Evolutionary conservation across 2,329 filamentous ascomycete genomes (phyloP), one percentile per base, ranked within the genome.

Genomic region (Thelonectria blattea): DNA sequence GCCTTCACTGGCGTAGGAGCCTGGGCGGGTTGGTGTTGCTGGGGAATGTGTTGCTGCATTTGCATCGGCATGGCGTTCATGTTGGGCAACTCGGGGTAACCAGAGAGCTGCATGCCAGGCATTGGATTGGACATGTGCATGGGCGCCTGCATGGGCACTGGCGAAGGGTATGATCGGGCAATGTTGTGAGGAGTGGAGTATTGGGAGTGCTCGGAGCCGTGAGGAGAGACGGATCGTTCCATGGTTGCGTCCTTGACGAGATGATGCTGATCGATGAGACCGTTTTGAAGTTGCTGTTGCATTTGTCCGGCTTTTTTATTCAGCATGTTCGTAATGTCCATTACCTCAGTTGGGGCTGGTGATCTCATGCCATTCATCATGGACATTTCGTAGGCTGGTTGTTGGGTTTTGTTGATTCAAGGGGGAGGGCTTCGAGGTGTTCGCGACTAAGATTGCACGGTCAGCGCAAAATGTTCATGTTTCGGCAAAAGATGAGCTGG

Each of bases 161-260:
- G 83, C 7, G 84, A 86, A 52, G 81, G 81, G 66, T 85, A 87
- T 1, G 81, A 76, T 61, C 82, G 76, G 15, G 77, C 75, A 65
- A 83, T 76, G 59, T 77, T 79, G 68, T 81, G 79, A 43, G 77
- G 75, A 48, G 76, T 79, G 2, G 84, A 85, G 71, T 84, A 85
- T 60, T 83, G 80, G 5, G 84, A 86, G 71, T 84, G 81, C 66
- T 87, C 85, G 14, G 85, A 87, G 57, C 83, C 83, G 73, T 87
- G 85, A 10, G 85, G 84, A 7, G 85, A 87, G 66, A 79, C 81
- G 49, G 83, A 80, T 59, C 84, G 81, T 57, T 87, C 84, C 70
- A 86, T 80, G 15, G 67, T 71, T 49, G 75, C 69, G 52, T 78
- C 76, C 62, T 77, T 78, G 60, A 76, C 68, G 62, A 75, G 69